Evolutionary conservation across 805 yeast genomes (phyloP).

Genomic region (Metschnikowia rubicola): DNA sequence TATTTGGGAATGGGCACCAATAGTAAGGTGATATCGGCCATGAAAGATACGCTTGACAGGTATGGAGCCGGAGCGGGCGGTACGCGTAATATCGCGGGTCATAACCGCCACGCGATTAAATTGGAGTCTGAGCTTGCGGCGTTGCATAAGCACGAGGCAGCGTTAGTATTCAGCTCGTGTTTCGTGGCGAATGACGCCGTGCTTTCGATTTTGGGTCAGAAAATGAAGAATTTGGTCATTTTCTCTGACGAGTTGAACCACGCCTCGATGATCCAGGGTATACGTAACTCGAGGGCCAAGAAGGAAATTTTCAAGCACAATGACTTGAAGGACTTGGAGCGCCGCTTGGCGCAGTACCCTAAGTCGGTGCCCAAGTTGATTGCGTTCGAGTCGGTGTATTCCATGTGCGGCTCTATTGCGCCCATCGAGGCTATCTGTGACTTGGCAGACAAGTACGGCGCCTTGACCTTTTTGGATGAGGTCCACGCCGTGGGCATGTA

Average conservation of each 20-base stretch:
- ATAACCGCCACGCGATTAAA: conserved; percentile 82
- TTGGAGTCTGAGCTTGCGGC: conserved; percentile 86
- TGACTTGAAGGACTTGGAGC: conserved; percentile 79
- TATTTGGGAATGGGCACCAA: conserved; percentile 93
- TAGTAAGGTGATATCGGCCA: conserved; percentile 63
- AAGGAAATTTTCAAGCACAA: conserved; percentile 93
- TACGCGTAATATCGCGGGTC: conserved; percentile 98
- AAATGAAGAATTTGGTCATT: conserved; percentile 83
- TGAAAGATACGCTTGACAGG: conserved; percentile 75
- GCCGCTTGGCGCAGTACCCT: conserved; percentile 74
- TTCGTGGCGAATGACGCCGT: conserved; percentile 97
- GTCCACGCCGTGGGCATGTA: conserved; percentile 99
- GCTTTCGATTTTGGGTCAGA: conserved; percentile 84
- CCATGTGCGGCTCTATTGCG: conserved; percentile 97
- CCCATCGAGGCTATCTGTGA: conserved; percentile 92
- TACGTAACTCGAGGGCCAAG: conserved; percentile 80
- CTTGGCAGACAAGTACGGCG: conserved; percentile 96
- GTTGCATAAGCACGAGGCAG: conserved; percentile 91
- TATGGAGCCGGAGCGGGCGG: conserved; percentile 99
- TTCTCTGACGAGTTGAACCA: conserved; percentile 93
- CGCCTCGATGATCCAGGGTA: conserved; percentile 97
- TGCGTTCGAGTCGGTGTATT: conserved; percentile 95
- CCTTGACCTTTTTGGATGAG: conserved; percentile 93
- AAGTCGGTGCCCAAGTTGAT: conserved; percentile 86
- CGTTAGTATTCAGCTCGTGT: conserved; percentile 92